Evolutionary conservation across 495 filamentous ascomycete genomes (phyloP).

Genomic region (Tuber brumale): DNA sequence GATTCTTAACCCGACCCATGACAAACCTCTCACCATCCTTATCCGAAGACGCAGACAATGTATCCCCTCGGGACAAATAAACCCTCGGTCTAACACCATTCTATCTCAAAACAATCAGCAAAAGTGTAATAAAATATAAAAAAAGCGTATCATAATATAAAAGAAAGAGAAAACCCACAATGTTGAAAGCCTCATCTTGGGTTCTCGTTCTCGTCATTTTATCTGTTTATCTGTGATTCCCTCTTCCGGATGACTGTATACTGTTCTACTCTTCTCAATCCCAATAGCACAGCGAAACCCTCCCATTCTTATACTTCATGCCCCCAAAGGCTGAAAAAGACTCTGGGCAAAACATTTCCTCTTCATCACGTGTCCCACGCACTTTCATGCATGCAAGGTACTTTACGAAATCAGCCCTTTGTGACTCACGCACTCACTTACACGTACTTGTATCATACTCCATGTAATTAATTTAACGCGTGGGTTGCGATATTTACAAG

Average conservation of each 20-base stretch:
- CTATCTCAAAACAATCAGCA: slow-evolving; percentile 7
- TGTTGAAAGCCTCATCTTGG: slow-evolving; percentile 16
- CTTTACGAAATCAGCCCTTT: neutral
- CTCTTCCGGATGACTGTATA: neutral
- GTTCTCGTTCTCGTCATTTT: slow-evolving; percentile 23
- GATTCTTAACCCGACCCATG: slow-evolving; percentile 23
- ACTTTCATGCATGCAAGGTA: neutral
- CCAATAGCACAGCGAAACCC: neutral
- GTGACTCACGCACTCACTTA: neutral
- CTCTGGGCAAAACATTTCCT: neutral
- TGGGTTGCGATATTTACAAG: neutral
- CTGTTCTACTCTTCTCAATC: neutral
- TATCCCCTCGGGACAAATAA: slow-evolving; percentile 18
- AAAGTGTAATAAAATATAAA: neutral
- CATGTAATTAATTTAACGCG: neutral
- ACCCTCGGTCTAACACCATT: slow-evolving; percentile 27
- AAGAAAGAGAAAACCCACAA: slow-evolving; percentile 20
- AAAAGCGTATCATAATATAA: neutral
- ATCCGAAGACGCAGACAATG: slow-evolving; percentile 26
- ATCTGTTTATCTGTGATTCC: neutral
- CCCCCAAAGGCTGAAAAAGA: neutral
- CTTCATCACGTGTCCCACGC: neutral
- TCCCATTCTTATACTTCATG: neutral
- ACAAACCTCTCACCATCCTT: slow-evolving; percentile 25
- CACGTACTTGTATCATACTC: neutral